These are phyloP conservation scores for Medicago truncatula DNA, from an alignment of 306 rosid genomes.

Conservation along the genomic window MtrunA17r5.0-ANR NC_053047.1:16150501-16151000, in stretches of 20 bases:
- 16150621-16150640: background rate
- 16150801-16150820: constrained; percentile 11
- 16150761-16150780: constrained; percentile 21
- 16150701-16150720: background rate
- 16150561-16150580: constrained; percentile 7
- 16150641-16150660: background rate
- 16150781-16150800: constrained; percentile 24
- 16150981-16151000: constrained; percentile 13
- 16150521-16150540: constrained; percentile 4
- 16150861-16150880: constrained; percentile 25
- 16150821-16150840: constrained; percentile 14
- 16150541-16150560: background rate
- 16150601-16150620: background rate
- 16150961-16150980: background rate
- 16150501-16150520: constrained; percentile 22
- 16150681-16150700: constrained; percentile 7
- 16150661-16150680: background rate
- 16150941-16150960: constrained; percentile 13
- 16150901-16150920: constrained; percentile 25
- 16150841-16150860: constrained; percentile 28
- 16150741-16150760: constrained; percentile 4
- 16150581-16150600: background rate
- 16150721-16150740: constrained; percentile 28
- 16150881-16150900: constrained; percentile 21
- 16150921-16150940: background rate